Base-by-base conservation (phyloP, 352 stramenopile species). In the Globisporangium splendens region DNA sequence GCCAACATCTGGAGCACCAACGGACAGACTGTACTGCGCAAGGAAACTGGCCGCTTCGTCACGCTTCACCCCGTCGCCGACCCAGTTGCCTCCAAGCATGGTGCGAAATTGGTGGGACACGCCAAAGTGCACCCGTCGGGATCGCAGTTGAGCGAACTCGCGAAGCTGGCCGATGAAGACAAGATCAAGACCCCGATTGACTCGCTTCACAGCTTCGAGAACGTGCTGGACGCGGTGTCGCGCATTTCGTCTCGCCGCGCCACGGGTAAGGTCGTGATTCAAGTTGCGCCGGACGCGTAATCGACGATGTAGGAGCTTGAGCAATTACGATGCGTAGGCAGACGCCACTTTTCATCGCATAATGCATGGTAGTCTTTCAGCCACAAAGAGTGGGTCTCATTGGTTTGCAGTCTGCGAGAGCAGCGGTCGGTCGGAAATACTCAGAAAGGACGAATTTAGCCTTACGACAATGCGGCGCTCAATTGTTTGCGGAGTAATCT, bases 61-160 rank as follows among this genome's bases (percentile, higher is more conserved):
- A 70, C 66, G 14, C 53, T 75, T 24, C 51, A 28, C 10, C 46
- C 48, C n/a, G 73, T 72, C 52, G 50, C 22, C 62, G 54, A 61
- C 52, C 60, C 57, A 21, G 79, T 80, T 50, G 68, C 79, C 11
- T 59, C 75, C 21, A 76, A 7, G 24, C 24, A 84, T 11, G 79
- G 79, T 12, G 76, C 73, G 14, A 61, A 51, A 24, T n/a, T 24
- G 13, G 28, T 53, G 18, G 51, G 24, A 15, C 35, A 46, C 15
- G 18, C 44, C 33, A 46, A 15, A 24, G 22, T 51, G 4, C 35
- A 31, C 24, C 24, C 54, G 3, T 53, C 46, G 12, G 54, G 28
- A 14, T 20, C 35, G 8, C 14, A 54, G 11, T 41, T 61, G 17
- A 20, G 35, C 13, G 44, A 21, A 6, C 51, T 61, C 43, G 20